Evolutionary conservation across 306 rosid genomes (phyloP), one percentile per base, ranked within the genome.

Genomic region (Cucumis cinereus): DNA sequence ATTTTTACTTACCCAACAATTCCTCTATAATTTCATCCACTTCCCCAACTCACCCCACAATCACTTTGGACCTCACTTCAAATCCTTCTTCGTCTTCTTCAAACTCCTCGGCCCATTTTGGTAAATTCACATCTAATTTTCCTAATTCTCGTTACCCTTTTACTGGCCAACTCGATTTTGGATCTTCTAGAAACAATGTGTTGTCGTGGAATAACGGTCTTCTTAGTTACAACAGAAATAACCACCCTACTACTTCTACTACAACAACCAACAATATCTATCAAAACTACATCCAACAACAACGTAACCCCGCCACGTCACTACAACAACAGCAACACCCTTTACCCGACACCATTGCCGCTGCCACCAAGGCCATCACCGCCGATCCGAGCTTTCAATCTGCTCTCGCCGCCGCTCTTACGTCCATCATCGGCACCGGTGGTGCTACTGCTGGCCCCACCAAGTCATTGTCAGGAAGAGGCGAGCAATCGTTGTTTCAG

Each of bases 41-140:
- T 28, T 61, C 72, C 4, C 71, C 59, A 6, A 58, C 79, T 19
- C 84, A 79, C 75, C 98, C 97, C 58, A 93, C 94, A 23, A 87
- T 91, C 88, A 91, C 97, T 57, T 83, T 93, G 1, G 97, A 91
- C 87, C 97, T 93, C 83, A 93, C 96, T 75, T 86, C 96, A 78
- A 83, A 78, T 20, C 83, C 89, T 7, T 63, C 82, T 62, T 16
- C 88, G n/a, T 78, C 90, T 24, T 41, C 80, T 8, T 16, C 55
- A 50, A 20, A 41, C 20, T 8, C 22, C 23, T 22, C 74, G 0
- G 1, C 75, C 33, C 63, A 88, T 17, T 83, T 81, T n/a, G 24
- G 67, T 38, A 70, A 70, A 16, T 70, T 70, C 38, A 1, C 75
- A 8, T 13, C 74, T 5, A 13, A 1, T 12, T 67, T 67, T 3